Base-by-base conservation (phyloP, 2,329 filamentous ascomycete genomes). In the Aspergillus pseudotamarii region DNA sequence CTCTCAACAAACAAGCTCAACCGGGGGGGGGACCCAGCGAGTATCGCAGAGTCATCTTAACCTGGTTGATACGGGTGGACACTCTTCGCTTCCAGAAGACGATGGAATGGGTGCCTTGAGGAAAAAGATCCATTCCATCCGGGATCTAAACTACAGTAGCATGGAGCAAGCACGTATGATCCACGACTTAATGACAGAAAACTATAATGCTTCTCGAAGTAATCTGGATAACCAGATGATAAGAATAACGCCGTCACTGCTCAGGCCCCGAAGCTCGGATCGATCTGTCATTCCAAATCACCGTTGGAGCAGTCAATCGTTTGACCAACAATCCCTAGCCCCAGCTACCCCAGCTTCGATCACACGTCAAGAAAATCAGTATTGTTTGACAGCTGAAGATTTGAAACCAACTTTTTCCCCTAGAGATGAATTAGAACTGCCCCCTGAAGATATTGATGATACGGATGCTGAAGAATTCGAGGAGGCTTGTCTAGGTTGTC, bases 91-190 rank as follows among this genome's bases (percentile, higher is more conserved):
- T 46, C 91, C 91, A 1, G 92, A 90, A 73, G 90, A 94, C 72
- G 92, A 95, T 81, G 92, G 92, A 51, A 94, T 92, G 89, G 82
- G 85, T 21, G 77, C 80, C 60, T 76, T 94, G 69, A 84, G 92
- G 70, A 83, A 81, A 66, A 87, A 86, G 65, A 93, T 95, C 67
- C 84, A 90, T 63, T 82, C 81, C 26, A 90, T 94, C 65, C 90
- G 92, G 73, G 81, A 85, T 30, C 83, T 84, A 68, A 81, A 87
- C 28, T 82, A 89, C 55, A 76, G 85, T 4, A 81, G 84, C 50
- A 75, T 82, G 8, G 88, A 92, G 63, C 93, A 93, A 77, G 91
- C 91, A 28, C 85, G 83, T 64, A 80, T 89, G 71, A 88, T 94
- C 77, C 92, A 94, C 75, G 82, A 85, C 51, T 76, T 91, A 60